Evolutionary conservation across 208 protist species (phyloP).

Genomic region (Leishmania guyanensis): DNA sequence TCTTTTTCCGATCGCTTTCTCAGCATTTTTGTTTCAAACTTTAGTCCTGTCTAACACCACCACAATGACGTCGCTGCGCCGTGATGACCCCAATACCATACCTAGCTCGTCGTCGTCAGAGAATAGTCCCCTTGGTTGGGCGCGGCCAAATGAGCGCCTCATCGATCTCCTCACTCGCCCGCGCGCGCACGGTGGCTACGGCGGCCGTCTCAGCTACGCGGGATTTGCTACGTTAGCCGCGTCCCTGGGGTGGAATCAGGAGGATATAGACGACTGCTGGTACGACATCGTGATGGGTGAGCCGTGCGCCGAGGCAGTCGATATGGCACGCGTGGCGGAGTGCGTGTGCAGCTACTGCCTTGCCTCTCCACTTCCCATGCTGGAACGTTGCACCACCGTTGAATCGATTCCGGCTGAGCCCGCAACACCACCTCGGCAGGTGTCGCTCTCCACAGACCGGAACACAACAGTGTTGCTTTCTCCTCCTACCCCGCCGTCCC

Average conservation of each 20-base stretch:
- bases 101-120: constrained; percentile 21
- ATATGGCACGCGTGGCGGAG: constrained; percentile 51
- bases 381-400: constrained; percentile 6
- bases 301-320: constrained; percentile 34
- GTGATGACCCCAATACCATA: constrained; percentile 2
- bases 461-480: constrained; percentile 15
- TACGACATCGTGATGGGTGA: constrained; percentile 73
- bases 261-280: constrained; percentile 84
- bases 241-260: constrained; percentile 50
- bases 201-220: constrained; percentile 52
- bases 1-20: not conserved
- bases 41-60: not conserved
- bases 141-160: constrained; percentile 15
- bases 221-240: constrained; percentile 45
- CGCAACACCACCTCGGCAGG: not conserved
- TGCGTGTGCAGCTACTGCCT: constrained; percentile 55
- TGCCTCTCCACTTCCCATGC: constrained; percentile 16
- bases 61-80: not conserved
- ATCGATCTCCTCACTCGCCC: constrained; percentile 41
- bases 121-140: not conserved
- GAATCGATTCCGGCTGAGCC: not conserved
- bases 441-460: not conserved
- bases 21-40: not conserved
- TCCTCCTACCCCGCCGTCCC: not conserved
- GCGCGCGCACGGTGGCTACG: constrained; percentile 51